phyloP scores from a whole-genome alignment of 441 rosid genomes.

The Adansonia rubrostipa region DNA sequence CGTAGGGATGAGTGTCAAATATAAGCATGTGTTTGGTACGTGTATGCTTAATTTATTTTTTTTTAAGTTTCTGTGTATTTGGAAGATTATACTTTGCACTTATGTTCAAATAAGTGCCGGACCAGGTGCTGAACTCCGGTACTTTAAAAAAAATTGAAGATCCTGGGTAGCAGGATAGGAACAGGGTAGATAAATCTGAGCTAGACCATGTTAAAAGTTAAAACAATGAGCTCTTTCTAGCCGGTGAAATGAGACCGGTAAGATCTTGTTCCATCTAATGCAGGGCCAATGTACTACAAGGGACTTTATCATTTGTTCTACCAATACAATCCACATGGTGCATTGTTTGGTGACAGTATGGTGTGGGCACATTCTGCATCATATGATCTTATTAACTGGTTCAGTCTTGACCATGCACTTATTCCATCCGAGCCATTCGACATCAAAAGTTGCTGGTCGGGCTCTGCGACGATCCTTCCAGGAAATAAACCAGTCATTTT shows the following conservation, averaged over 20 bases:
- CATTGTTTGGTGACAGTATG: slow-evolving; percentile 50
- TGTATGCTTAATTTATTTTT: too few relatives aligned
- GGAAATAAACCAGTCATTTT: slow-evolving; percentile 48
- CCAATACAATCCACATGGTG: slow-evolving; percentile 57
- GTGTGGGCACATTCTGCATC: slow-evolving; percentile 65
- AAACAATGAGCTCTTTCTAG: background rate
- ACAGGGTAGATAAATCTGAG: background rate
- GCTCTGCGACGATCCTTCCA: slow-evolving; percentile 53
- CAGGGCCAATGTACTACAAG: slow-evolving; percentile 56
- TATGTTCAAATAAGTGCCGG: background rate
- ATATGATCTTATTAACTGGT: slow-evolving; percentile 61
- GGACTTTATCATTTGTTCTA: slow-evolving; percentile 65
- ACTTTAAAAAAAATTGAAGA: background rate
- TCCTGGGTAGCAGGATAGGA: too few relatives aligned
- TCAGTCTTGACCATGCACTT: slow-evolving; percentile 48
- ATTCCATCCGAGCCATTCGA: slow-evolving; percentile 56
- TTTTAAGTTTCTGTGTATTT: background rate
- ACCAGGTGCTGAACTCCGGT: background rate
- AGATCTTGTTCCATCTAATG: slow-evolving; percentile 6
- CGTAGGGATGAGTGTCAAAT: background rate
- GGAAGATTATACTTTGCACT: background rate
- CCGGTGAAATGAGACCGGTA: background rate
- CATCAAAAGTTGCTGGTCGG: slow-evolving; percentile 60
- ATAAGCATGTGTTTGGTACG: background rate
- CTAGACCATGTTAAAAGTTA: background rate